phyloP scores from a whole-genome alignment of 2,329 filamentous ascomycete species.

The Colletotrichum acutatum region DNA sequence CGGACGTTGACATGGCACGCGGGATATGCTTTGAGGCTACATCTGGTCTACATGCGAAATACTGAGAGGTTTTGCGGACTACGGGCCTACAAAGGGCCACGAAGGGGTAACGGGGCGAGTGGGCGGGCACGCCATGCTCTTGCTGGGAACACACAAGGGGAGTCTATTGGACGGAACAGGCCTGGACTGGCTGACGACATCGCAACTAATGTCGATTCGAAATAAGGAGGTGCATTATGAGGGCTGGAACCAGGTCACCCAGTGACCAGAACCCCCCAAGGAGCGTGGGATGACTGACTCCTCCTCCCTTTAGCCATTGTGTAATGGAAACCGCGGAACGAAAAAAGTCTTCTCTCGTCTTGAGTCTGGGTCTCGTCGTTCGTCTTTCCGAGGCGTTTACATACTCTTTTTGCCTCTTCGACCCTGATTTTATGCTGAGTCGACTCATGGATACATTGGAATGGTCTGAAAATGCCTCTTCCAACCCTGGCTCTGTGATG shows the following conservation, averaged over 20 bases:
- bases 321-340: conserved; percentile 33
- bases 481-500: neutral
- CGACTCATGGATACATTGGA: too few species aligned
- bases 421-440: neutral
- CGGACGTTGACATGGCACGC: neutral
- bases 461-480: neutral
- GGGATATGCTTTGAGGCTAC: conserved; percentile 4
- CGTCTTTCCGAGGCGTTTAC: conserved; percentile 39
- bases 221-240: conserved; percentile 29
- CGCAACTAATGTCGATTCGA: conserved; percentile 34
- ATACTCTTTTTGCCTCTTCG: neutral
- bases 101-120: neutral
- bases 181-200: conserved; percentile 35
- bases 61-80: neutral
- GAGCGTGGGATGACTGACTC: conserved; percentile 23
- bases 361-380: conserved; percentile 41
- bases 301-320: conserved; percentile 21
- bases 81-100: neutral
- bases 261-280: neutral
- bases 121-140: too few species aligned
- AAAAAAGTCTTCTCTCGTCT: neutral
- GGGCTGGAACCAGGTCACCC: neutral
- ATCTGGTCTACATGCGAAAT: neutral
- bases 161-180: conserved; percentile 32
- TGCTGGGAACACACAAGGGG: conserved; percentile 6